Base-by-base conservation (phyloP, 2,329 filamentous ascomycete species). In the Eutypella sp. region DNA sequence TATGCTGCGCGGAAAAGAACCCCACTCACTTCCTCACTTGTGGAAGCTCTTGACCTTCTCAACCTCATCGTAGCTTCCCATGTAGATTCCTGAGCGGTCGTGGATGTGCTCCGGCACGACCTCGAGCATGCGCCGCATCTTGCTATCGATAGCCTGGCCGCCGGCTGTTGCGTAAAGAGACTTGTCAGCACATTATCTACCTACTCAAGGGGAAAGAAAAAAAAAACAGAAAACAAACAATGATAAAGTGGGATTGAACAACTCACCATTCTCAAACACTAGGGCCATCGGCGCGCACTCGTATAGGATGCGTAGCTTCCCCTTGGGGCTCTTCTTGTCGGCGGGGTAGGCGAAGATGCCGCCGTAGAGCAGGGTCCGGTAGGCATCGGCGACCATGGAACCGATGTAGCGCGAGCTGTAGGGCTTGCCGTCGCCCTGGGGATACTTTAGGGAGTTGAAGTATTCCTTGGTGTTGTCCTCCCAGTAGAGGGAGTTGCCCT, bases 221-320 rank as follows among this genome's bases (percentile, higher is more conserved):
- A 34, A 20, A 33, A 19, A 5, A 22, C 2, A n/a, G 23, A n/a
- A 16, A 3, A 19, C 2, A 25, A n/a, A 27, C 18, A 18, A 18
- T 16, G 20, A 13, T 10, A 43, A 42, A 10, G 31, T 11, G 29
- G 13, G 36, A 25, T 5, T 6, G n/a, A n/a, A n/a, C n/a, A n/a
- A 74, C 84, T 71, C 69, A 92, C 88, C 93, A 71, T 99, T 96
- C 72, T 99, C 93, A 68, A 99, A 97, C 6, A 99, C 81, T 85
- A 97, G 87, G 20, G 93, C 93, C 93, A 99, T 99, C 33, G 93
- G 93, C 13, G 93, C 93, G 66, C 93, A 99, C 75, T 99, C 93
- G 71, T 99, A 99, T 59, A 99, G 68, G 57, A 99, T 99, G 55
- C 93, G 81, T 57, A 99, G 79, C 77, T 99, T 99, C 57, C 93